phyloP scores from a whole-genome alignment of 805 yeast genomes.

The Wickerhamia fluorescens region DNA sequence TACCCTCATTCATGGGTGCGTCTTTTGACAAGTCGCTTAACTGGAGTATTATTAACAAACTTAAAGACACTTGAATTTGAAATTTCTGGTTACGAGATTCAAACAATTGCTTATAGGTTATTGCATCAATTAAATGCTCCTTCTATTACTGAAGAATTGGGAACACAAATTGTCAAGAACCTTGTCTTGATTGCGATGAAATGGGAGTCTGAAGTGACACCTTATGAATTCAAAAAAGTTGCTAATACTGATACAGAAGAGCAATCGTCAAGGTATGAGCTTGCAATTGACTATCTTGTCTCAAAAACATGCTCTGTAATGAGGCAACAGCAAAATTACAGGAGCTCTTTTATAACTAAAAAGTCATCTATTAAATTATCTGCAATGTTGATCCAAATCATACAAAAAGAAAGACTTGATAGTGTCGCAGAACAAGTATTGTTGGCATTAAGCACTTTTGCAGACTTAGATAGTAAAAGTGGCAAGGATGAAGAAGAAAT shows the following conservation, averaged over 20 bases:
- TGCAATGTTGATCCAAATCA: slow-evolving; percentile 55
- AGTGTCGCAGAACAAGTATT: slow-evolving; percentile 44
- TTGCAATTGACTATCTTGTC: slow-evolving; percentile 55
- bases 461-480: slow-evolving; percentile 31
- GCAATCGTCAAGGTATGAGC: slow-evolving; percentile 20
- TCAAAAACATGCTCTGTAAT: slow-evolving; percentile 55
- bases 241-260: slow-evolving; percentile 15
- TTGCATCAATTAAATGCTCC: slow-evolving; percentile 84
- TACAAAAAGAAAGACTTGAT: slow-evolving; percentile 34
- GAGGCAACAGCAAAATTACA: slow-evolving; percentile 55
- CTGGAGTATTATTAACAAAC: slow-evolving; percentile 45
- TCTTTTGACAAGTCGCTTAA: slow-evolving; percentile 52
- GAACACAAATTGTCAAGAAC: slow-evolving; percentile 59
- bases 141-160: slow-evolving; percentile 53
- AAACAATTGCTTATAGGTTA: slow-evolving; percentile 57
- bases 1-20: slow-evolving; percentile 94
- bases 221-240: slow-evolving; percentile 17
- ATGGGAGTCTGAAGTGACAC: slow-evolving; percentile 49
- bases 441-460: slow-evolving; percentile 44
- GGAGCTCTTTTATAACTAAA: slow-evolving; percentile 52
- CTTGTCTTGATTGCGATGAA: slow-evolving; percentile 50
- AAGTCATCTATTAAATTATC: slow-evolving; percentile 61
- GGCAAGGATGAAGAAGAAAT: slow-evolving; percentile 47
- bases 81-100: slow-evolving; percentile 42
- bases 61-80: slow-evolving; percentile 27